These are phyloP conservation scores for Pseudodiploospora longispora DNA, from an alignment of 2,329 filamentous ascomycete species.

Conservation along the genomic window DNA sequence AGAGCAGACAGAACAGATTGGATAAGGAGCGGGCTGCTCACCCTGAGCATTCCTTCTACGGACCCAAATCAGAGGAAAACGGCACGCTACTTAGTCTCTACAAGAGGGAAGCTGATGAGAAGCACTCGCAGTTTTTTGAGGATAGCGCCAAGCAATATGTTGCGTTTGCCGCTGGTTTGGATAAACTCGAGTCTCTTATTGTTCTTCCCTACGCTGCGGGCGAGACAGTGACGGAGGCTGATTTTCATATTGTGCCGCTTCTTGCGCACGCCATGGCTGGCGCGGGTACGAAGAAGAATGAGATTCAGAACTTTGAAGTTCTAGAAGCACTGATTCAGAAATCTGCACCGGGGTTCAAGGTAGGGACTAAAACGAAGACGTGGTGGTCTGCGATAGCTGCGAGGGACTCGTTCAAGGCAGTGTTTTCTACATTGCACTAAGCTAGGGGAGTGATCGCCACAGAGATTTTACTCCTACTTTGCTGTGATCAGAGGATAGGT, in stretches of 20 bases:
- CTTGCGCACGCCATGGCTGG: slow-evolving; percentile 11
- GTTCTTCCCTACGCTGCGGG: slow-evolving; percentile 13
- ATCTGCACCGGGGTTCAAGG: slow-evolving; percentile 2
- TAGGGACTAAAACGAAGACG: slow-evolving; percentile 4
- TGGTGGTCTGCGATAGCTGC: slow-evolving; percentile 7
- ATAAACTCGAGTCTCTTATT: slow-evolving; percentile 10
- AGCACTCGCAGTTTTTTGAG: slow-evolving; percentile 9
- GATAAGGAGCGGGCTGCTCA: slow-evolving; percentile 8
- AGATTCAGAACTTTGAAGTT: slow-evolving; percentile 2
- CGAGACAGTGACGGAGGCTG: slow-evolving; percentile 10
- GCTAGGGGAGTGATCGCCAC: too few relatives aligned
- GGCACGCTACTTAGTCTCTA: slow-evolving; percentile 6
- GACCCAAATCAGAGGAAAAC: slow-evolving; percentile 11
- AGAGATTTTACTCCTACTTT: too few relatives aligned
- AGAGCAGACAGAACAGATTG: slow-evolving; percentile 8
- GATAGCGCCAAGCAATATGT: slow-evolving; percentile 1
- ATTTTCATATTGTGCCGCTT: slow-evolving; percentile 11
- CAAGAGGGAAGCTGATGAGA: slow-evolving; percentile 1
- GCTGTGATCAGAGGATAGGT: too few relatives aligned
- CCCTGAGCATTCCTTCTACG: slow-evolving; percentile 13
- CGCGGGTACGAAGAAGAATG: not conserved
- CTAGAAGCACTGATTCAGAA: slow-evolving; percentile 2
- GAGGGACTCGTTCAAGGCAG: slow-evolving; percentile 6
- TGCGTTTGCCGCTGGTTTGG: slow-evolving; percentile 8
- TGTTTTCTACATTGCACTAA: slow-evolving; percentile 7